Percentiles rank a stretch among this genome's conserved stretches.
phyloP scores from a whole-genome alignment of 2,329 filamentous ascomycete species.

The Massarina eburnea region DNA sequence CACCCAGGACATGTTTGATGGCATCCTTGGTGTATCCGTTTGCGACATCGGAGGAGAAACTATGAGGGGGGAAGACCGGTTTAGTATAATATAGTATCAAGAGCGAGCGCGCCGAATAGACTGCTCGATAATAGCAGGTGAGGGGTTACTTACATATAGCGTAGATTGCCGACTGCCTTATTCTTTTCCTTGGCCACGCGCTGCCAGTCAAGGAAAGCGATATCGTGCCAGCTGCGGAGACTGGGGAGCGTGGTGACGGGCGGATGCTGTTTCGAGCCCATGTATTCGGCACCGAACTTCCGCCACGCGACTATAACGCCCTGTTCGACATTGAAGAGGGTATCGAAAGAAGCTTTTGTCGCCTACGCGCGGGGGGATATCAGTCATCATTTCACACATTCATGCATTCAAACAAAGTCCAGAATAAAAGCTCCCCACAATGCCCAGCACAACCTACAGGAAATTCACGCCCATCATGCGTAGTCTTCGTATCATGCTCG shows the following conservation, averaged over 20 bases:
- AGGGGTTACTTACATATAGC: too few relatives aligned
- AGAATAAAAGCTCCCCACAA: too few relatives aligned
- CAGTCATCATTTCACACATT: background rate
- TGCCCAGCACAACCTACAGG: too few relatives aligned
- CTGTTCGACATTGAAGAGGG: constrained; percentile 4
- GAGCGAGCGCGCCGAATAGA: too few relatives aligned
- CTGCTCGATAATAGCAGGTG: too few relatives aligned
- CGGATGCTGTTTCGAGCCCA: background rate
- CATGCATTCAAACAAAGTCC: too few relatives aligned
- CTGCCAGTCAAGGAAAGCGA: constrained; percentile 8
- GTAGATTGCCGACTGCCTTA: background rate
- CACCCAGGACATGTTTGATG: too few relatives aligned
- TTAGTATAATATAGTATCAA: too few relatives aligned
- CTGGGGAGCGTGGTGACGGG: constrained; percentile 3
- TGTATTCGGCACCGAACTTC: constrained; percentile 2
- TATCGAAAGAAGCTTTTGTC: background rate
- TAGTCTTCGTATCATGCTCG: too few relatives aligned
- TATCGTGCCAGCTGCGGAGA: constrained; percentile 6
- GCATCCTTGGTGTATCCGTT: background rate
- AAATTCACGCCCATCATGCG: too few relatives aligned
- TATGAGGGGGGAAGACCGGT: too few relatives aligned
- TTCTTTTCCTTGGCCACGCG: background rate
- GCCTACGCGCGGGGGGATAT: background rate
- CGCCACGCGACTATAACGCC: constrained; percentile 4
- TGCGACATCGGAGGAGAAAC: too few relatives aligned